Evolutionary conservation across 352 stramenopile species (phyloP).

Genomic region (Plasmopara muralis): DNA sequence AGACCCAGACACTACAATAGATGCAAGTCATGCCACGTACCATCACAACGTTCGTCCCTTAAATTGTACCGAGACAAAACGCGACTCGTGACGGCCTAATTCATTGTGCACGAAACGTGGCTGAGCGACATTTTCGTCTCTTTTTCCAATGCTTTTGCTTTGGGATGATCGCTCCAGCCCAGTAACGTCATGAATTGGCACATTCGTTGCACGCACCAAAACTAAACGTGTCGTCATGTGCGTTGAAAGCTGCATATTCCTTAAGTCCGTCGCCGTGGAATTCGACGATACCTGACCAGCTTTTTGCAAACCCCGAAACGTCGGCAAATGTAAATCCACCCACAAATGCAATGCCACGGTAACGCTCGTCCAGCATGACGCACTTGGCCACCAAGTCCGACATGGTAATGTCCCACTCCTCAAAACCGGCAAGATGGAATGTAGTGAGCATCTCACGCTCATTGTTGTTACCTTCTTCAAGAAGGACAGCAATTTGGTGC

Average conservation of each 20-base stretch:
- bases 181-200: conserved; percentile 99
- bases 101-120: conserved; percentile 98
- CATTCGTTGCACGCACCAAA: conserved; percentile 99
- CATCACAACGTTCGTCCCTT: conserved; percentile 92
- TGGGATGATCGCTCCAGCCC: conserved; percentile 89
- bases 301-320: conserved; percentile 97
- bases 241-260: conserved; percentile 96
- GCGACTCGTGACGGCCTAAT: conserved; percentile 94
- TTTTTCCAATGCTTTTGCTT: conserved; percentile 44
- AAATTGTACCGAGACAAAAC: conserved; percentile 96
- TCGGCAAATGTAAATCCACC: conserved; percentile 99
- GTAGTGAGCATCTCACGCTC: conserved; percentile 98
- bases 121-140: conserved; percentile 53
- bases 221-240: conserved; percentile 97
- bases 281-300: conserved; percentile 96
- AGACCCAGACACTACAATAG: conserved; percentile 97
- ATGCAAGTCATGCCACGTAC: conserved; percentile 97
- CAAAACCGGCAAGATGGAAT: conserved; percentile 96
- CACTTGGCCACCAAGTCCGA: conserved; percentile 91
- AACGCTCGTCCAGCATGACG: conserved; percentile 89
- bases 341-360: conserved; percentile 97
- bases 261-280: conserved; percentile 95
- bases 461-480: conserved; percentile 98
- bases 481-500: conserved; percentile 94
- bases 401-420: conserved; percentile 98